Evolutionary conservation across 495 filamentous ascomycete species (phyloP).

Genomic region (Lasiosphaeriaceae sp.): DNA sequence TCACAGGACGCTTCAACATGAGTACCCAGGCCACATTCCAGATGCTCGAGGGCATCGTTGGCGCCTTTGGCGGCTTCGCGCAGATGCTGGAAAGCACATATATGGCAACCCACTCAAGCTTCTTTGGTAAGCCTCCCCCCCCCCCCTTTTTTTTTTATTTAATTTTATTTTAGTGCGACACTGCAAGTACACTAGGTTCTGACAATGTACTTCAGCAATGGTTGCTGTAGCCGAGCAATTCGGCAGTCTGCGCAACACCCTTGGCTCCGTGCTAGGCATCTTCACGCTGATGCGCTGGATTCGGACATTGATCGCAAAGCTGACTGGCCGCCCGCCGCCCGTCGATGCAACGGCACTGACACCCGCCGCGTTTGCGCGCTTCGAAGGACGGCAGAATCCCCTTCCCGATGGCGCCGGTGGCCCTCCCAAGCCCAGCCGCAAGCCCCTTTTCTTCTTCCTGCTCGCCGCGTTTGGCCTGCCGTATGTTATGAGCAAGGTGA

Average conservation of each 20-base stretch:
- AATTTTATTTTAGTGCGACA: background rate
- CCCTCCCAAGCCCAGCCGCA: conserved; percentile 74
- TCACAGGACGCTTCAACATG: conserved; percentile 85
- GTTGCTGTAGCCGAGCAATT: conserved; percentile 97
- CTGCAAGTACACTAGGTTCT: background rate
- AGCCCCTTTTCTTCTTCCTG: conserved; percentile 94
- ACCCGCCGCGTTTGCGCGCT: conserved; percentile 82
- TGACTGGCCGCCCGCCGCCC: conserved; percentile 90
- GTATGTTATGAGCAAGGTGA: conserved; percentile 93
- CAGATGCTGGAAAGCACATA: conserved; percentile 99
- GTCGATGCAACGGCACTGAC: conserved; percentile 83
- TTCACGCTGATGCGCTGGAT: conserved; percentile 95
- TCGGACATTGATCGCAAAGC: conserved; percentile 80
- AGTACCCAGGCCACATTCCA: conserved; percentile 98
- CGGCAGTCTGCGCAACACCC: conserved; percentile 84
- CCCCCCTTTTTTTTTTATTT: background rate
- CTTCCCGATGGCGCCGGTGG: conserved; percentile 36
- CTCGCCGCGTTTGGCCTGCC: conserved; percentile 91
- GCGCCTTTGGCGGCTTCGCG: conserved; percentile 95
- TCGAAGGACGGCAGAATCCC: conserved; percentile 58
- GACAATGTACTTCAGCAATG: conserved; percentile 66
- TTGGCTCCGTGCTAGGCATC: conserved; percentile 91
- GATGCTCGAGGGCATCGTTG: conserved; percentile 97
- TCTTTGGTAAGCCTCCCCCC: conserved; percentile 74
- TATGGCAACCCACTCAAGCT: conserved; percentile 99